Base-by-base conservation (phyloP, 129 eudicot species). In the Tagetes patula region DNA sequence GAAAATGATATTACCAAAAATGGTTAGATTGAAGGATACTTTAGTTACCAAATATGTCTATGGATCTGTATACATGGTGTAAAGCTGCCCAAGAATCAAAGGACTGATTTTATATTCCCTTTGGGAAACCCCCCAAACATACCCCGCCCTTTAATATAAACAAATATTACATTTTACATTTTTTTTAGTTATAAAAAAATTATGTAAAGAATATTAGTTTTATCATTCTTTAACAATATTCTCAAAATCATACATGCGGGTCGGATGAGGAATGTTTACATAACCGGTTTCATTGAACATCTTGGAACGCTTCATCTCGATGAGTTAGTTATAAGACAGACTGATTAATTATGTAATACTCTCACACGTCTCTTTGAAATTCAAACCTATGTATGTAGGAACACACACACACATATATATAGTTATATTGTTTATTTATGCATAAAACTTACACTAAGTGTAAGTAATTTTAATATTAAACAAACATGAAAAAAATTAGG, bases 71-170 rank as follows among this genome's bases (percentile, higher is more conserved):
- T 50, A 56, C 76, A 70, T 47, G 52, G 3, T 10, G n/a, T 10
- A 77, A 70, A 77, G 77, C 81, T 70, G 81, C 65, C 76, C 66
- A 48, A 70, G 77, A 77, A 70, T 77, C 76, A 77, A 70, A 77
- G 47, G 71, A 77, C 81, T 77, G 71, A 70, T 77, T 50, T 27
- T 63, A 70, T 77, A 77, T 77, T 47, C 52, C 52, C 12, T 8
- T 11, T 8, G 11, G 14, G 52, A n/a, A 2, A 3, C 3, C 52
- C 52, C 9, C 12, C 52, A n/a, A 2, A 3, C 3, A 13, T n/a
- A 47, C 12, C 52, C 52, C 11, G 52, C 60, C 31, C 60, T 30
- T 54, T 54, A 5, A 20, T 37, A 34, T 33, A 34, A 36, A 61
- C 42, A 11, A 34, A 10, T 12, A 33, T 36, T 61, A 8, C 6